phyloP scores from a whole-genome alignment of 345 rosid species.

The Corchorus olitorius region DNA sequence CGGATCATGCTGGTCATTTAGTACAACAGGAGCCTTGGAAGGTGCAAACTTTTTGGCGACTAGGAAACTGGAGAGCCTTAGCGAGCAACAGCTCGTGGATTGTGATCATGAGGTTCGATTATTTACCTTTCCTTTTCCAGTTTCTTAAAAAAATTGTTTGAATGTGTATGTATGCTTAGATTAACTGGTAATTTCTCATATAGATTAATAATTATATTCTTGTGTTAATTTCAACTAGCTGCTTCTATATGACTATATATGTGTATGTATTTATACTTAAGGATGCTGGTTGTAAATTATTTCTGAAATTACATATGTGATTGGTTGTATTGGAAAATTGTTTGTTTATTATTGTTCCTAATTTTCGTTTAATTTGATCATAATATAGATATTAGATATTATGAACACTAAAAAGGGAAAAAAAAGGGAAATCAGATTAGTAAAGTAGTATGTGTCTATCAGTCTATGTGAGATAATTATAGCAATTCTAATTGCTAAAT shows the following conservation, averaged over 20 bases:
- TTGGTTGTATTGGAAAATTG: no score
- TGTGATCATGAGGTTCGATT: slow-evolving; percentile 91
- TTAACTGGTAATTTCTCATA: background rate
- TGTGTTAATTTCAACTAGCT: background rate
- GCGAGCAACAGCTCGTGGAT: slow-evolving; percentile 99
- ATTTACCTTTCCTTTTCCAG: background rate
- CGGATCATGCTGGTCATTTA: slow-evolving; percentile 99
- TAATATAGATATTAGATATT: background rate
- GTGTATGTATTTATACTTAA: background rate
- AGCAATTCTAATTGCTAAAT: background rate
- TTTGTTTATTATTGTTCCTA: background rate
- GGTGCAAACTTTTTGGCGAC: slow-evolving; percentile 92
- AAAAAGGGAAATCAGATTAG: background rate
- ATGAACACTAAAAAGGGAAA: background rate
- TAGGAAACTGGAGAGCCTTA: slow-evolving; percentile 89
- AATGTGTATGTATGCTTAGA: background rate
- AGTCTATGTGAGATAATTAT: background rate
- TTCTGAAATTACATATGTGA: background rate
- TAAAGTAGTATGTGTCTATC: background rate
- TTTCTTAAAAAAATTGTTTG: background rate
- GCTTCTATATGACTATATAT: background rate
- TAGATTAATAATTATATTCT: background rate
- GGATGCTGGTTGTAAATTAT: background rate
- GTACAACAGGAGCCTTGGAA: slow-evolving; percentile 94
- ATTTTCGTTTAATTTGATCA: background rate